Evolutionary conservation across 306 rosid species (phyloP), one percentile per base, ranked within the genome.

Genomic region (Citrullus colocynthis): DNA sequence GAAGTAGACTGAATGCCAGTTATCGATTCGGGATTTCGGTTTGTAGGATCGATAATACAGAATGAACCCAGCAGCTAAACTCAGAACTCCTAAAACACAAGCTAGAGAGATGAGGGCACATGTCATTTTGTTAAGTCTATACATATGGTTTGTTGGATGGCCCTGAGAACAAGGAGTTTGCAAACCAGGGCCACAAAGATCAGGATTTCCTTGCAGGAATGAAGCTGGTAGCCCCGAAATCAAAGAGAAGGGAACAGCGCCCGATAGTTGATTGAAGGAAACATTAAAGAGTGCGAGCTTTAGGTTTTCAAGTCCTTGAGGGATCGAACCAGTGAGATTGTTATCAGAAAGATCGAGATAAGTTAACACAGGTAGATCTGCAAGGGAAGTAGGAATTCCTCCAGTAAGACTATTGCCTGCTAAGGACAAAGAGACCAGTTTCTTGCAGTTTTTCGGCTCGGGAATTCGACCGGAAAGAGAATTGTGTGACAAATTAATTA

Each of bases 261-360:
- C 99, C 13, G 99, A 95, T 58, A 95, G 90, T 65, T 82, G 86
- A 84, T 95, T 95, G 83, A 86, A 95, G 52, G 99, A 95, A 1
- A 95, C 97, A 76, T 95, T 95, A 84, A 95, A 95, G 72, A 95
- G 97, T 0, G 99, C 99, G 78, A 95, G 97, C 90, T 95, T 95
- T 80, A 95, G 81, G 84, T 95, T 92, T 78, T 95, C 92, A 76
- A 95, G 97, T 63, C 85, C 92, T 86, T 81, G 89, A 32, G 99
- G 99, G 49, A 95, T 88, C 69, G 92, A 85, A 78, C 97, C 99
- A 15, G 91, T 88, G 82, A 95, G 99, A 84, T 88, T 95, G 80
- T 95, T 95, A 69, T 87, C 91, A 63, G 99, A 95, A 78, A 95
- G 93, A 79, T 95, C 99, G 83, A 95, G 93, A 79, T 95, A 95